Evolutionary conservation across 164 flowering plant species (phyloP).

Genomic region (Aristolochia fimbriata): DNA sequence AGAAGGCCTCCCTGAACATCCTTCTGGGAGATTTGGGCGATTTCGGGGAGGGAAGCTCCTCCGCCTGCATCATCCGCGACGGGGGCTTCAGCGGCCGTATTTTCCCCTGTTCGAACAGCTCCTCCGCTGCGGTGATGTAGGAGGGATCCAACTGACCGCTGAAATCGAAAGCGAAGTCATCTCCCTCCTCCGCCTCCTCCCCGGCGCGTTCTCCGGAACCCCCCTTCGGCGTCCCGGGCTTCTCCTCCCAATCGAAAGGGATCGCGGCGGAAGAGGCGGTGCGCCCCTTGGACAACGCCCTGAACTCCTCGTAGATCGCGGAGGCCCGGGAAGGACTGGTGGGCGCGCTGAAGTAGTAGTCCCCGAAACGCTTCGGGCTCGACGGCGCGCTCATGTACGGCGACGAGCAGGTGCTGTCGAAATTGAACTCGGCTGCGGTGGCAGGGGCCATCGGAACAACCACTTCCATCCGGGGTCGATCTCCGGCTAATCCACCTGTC

Average conservation of each 20-base stretch:
- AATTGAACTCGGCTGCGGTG: conserved; percentile 18
- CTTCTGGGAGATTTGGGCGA: conserved; percentile 26
- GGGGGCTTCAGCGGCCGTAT: conserved; percentile 48
- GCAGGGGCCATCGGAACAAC: conserved; percentile 8
- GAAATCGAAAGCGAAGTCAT: conserved; percentile 58
- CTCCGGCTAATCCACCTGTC: neutral
- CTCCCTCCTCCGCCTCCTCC: conserved; percentile 4
- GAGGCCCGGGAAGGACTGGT: conserved; percentile 24
- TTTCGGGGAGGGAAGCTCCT: conserved; percentile 18
- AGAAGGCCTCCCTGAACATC: conserved; percentile 30
- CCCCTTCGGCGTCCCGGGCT: conserved; percentile 33
- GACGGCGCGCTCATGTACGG: conserved; percentile 30
- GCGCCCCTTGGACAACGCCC: neutral
- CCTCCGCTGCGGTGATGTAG: conserved; percentile 44
- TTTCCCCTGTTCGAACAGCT: conserved; percentile 63
- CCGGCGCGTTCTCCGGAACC: neutral
- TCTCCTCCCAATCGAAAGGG: conserved; percentile 44
- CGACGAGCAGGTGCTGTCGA: conserved; percentile 21
- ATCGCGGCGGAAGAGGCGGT: conserved; percentile 5
- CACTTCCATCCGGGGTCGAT: conserved; percentile 19
- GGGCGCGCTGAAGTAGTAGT: conserved; percentile 31
- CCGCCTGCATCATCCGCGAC: conserved; percentile 21
- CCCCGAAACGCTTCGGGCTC: conserved; percentile 22
- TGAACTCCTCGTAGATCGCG: conserved; percentile 17
- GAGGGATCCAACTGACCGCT: conserved; percentile 27